Base-by-base conservation (phyloP, 2,329 filamentous ascomycete genomes). In the Fusarium citri region DNA sequence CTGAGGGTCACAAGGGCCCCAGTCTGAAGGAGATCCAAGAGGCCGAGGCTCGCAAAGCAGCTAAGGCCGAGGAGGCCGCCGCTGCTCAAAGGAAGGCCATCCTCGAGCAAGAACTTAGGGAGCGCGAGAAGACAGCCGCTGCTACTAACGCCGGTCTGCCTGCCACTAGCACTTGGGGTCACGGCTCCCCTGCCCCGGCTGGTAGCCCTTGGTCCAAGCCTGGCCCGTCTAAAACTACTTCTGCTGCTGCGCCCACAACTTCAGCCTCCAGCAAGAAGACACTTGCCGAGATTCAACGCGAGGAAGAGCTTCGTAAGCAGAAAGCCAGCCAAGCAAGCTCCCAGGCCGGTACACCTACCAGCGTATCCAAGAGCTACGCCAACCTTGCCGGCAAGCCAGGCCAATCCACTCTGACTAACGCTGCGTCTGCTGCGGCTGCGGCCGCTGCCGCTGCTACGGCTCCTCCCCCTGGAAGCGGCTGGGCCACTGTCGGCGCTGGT, bases 11-110 rank as follows among this genome's bases (percentile, higher is more conserved):
- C 42, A 97, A 93, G 80, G 94, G 94, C 0, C 96, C 95, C 4
- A 98, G 94, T 64, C 84, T 99, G 68, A 97, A 94, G 82, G 94
- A 99, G 77, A 99, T 99, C 25, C 96, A 99, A 79, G 95, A 97
- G 79, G 91, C 93, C 7, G 96, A 99, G 79, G 95, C 95, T 37
- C 93, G 92, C 76, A 97, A 96, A 78, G 94, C 94, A 14, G 95
- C 95, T 54, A 93, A 97, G 81, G 91, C 89, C 15, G 95, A 98
- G 77, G 94, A 96, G 76, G 83, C 89, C 56, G 94, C 93, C 18
- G 90, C 91, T 37, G 91, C 93, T 43, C 87, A 91, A 64, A 92
- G 94, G 72, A 93, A 92, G 72, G 90, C 90, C 49, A 86, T 90
- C 18, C 88, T 93, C 12, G 94, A 98, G 80, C 93, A 93, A 77